Evolutionary conservation across 176 grass and related monocot genomes (phyloP), one percentile per base, ranked within the genome.

Genomic region (Phoenix dactylifera): DNA sequence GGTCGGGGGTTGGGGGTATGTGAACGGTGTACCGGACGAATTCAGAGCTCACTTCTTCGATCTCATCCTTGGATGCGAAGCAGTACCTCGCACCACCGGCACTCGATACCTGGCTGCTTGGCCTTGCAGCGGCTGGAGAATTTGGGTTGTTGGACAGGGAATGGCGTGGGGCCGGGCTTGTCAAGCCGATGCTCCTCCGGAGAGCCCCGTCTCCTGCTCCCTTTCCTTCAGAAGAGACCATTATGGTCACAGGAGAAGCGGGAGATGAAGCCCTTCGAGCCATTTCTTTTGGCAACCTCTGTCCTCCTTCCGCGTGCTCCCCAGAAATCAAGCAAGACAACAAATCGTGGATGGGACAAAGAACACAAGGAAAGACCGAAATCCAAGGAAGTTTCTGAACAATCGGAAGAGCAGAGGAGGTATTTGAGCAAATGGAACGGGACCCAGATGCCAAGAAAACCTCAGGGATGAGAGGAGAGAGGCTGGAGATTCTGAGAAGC

Each of bases 21-120:
- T 98, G 93, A 53, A 98, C 93, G 15, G 87, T 91, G 81, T 98
- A 98, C 48, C 84, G 78, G 78, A 88, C 84, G 63, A 92, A 98
- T 66, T 92, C 93, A n/a, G 59, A 54, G 15, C 3, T 80, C 66
- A 4, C 18, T 16, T 60, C 58, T 1, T 63, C 49, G 18, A 18
- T 39, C 25, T 63, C 59, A 12, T 62, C 70, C n/a, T 49, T 49
- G 3, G 81, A 85, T 53, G 73, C 63, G 35, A 61, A 76, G 12
- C 61, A 29, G 67, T 88, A 88, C 59, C 92, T 44, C 35, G 35
- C 62, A 26, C 85, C 86, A 0, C 78, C 81, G 18, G 56, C 71
- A 67, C 70, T 74, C 12, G 70, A 72, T 1, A 72, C 32, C 22
- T 76, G 58, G 16, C 7, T 14, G 35, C 7, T 14, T 14, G 35